These are phyloP conservation scores for Mariannaea elegans DNA, from an alignment of 2,329 filamentous ascomycete genomes.

Conservation along the genomic window DNA sequence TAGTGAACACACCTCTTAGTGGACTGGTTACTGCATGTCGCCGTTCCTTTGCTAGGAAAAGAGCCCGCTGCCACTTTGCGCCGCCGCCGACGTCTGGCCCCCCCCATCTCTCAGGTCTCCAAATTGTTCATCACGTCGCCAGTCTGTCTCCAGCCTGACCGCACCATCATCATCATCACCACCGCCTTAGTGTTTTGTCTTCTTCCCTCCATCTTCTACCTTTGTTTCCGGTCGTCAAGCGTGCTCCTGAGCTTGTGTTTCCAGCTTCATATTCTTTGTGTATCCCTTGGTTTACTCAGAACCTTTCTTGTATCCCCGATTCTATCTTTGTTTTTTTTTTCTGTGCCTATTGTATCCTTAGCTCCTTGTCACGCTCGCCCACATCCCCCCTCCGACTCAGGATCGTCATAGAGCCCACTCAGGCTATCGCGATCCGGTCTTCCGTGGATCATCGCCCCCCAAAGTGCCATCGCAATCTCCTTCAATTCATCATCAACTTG, in stretches of 20 bases:
- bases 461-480: conserved; percentile 16
- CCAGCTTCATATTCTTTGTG: conserved; percentile 12
- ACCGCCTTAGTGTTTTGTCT: conserved; percentile 28
- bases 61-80: conserved; percentile 16
- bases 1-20: neutral
- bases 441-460: conserved; percentile 12
- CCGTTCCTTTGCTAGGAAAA: conserved; percentile 11
- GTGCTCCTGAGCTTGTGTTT: conserved; percentile 12
- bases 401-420: conserved; percentile 20
- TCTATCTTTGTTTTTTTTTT: conserved; percentile 10
- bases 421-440: conserved; percentile 23
- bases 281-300: conserved; percentile 20
- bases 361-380: conserved; percentile 16
- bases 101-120: neutral
- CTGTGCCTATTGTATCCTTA: conserved; percentile 21
- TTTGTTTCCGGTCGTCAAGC: conserved; percentile 16
- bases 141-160: conserved; percentile 30
- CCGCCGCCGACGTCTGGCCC: conserved; percentile 17
- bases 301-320: neutral
- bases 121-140: conserved; percentile 8
- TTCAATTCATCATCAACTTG: conserved; percentile 8
- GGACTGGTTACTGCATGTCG: conserved; percentile 8
- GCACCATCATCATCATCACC: conserved; percentile 35
- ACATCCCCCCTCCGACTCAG: conserved; percentile 16
- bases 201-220: conserved; percentile 25